Conservation (phyloP, 2,329 filamentous ascomycete species). For the Fusarium lateritium region DNA sequence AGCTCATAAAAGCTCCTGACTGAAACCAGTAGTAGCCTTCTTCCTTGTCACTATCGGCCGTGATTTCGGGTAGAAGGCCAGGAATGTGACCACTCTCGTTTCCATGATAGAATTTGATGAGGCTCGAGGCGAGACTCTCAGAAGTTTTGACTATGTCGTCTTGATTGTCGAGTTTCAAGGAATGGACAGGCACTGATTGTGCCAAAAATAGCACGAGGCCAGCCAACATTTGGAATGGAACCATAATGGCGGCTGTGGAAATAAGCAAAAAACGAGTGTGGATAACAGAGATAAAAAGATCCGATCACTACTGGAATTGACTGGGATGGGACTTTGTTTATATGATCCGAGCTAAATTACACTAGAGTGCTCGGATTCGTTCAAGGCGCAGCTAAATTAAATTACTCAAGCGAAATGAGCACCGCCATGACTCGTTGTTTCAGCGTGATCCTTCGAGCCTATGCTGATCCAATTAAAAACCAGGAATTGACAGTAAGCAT, state of each 20-base stretch:
- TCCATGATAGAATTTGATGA: conserved; percentile 66
- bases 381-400: neutral
- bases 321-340: neutral
- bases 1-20: conserved; percentile 76
- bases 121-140: conserved; percentile 62
- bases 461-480: conserved; percentile 3
- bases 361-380: neutral
- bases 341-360: conserved; percentile 4
- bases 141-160: conserved; percentile 32
- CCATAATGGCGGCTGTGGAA: conserved; percentile 6
- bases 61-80: conserved; percentile 65
- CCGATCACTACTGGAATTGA: neutral
- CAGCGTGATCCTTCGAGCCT: conserved; percentile 12
- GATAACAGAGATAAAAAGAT: neutral
- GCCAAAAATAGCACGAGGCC: conserved; percentile 17
- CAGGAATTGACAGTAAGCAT: too few species aligned
- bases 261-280: neutral
- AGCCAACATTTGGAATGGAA: neutral
- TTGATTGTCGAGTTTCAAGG: conserved; percentile 13
- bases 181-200: conserved; percentile 15
- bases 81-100: conserved; percentile 66
- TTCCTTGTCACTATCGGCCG: neutral
- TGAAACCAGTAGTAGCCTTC: conserved; percentile 80
- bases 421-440: neutral
- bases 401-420: conserved; percentile 18